Base-by-base conservation (phyloP, 1,284 basidiomycete genomes). In the Anthracocystis walkeri region DNA sequence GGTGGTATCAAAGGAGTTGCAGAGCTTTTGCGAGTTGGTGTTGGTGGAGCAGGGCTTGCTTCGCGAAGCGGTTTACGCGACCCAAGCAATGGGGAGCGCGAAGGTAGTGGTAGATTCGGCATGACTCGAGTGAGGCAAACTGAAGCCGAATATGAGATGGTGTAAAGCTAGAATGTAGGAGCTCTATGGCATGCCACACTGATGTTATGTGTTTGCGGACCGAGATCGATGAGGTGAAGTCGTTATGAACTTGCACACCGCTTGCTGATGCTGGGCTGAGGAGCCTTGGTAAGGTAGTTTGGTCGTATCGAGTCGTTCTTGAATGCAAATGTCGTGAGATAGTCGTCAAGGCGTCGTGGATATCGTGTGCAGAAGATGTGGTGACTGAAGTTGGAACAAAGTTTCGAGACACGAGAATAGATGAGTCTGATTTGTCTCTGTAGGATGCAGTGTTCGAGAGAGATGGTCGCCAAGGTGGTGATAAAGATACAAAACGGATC, bases 61-160 rank as follows among this genome's bases (percentile, higher is more conserved):
- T 71, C 71, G 40, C 62, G 60, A 16, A 57, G 52, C 12, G 59
- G 62, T 27, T 77, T 75, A 23, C 79, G 75, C 20, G 60, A 60
- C 5, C 63, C 70, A 1, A 82, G 64, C 45, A 80, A 50, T 18
- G 81, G 80, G 6, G 81, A 83, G 50, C 79, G 64, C 16, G 74
- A 75, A 11, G 77, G 77, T 0, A 79, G 59, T 21, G 70, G 50
- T 16, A 78, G 71, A 55, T 79, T 79, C 11, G 78, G 78, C 78
- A 71, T 78, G 49, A 18, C 38, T 23, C 5, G 31, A 23, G 35
- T 46, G 20, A 38, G 53, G 27, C 29, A n/a, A 18, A 33, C 7
- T 4, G 21, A 20, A n/a, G 14, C n/a, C 20, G 31, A 18, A 21
- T 16, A 11, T 3, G 14, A 29, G 38, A 12, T 20, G 29, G 29